A percentile compares a stretch with the other conserved stretches of the same genome.
Evolutionary conservation across 345 rosid species (phyloP).

Genomic region (Eutrema japonicum): DNA sequence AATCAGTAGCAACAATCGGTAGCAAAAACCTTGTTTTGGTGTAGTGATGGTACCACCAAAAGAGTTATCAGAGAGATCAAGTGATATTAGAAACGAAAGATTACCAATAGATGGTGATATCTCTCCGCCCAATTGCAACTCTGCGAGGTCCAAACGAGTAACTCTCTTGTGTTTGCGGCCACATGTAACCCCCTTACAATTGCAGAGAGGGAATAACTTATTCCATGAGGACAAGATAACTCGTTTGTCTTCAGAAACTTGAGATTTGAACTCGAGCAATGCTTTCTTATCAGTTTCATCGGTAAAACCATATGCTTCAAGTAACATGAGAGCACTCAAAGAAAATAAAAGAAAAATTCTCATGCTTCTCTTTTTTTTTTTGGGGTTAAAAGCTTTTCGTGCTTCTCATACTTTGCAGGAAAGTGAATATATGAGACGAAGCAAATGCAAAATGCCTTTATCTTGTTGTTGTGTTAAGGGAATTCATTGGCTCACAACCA

Average conservation of each 20-base stretch:
- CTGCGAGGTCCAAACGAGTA: background rate
- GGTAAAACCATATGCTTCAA: too few relatives aligned
- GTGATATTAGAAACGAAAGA: background rate
- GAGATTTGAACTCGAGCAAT: background rate
- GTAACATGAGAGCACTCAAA: background rate
- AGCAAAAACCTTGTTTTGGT: too few relatives aligned
- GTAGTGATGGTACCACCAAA: too few relatives aligned
- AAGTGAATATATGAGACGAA: background rate
- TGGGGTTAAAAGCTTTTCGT: background rate
- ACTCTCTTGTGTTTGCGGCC: background rate
- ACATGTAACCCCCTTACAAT: background rate
- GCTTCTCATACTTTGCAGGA: background rate
- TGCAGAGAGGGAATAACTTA: background rate
- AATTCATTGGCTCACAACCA: too few relatives aligned
- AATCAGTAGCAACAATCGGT: too few relatives aligned
- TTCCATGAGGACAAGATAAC: background rate
- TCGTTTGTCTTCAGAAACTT: too few relatives aligned
- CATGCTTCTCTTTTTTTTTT: background rate
- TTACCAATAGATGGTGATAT: background rate
- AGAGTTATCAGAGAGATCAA: too few relatives aligned
- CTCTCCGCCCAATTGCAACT: background rate
- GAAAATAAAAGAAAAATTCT: background rate
- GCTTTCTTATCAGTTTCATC: background rate
- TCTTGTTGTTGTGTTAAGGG: background rate
- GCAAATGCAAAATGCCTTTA: background rate